Evolutionary conservation across 2,329 filamentous ascomycete species (phyloP), one percentile per base, ranked within the genome.

Genomic region (Aspergillus novoparasiticus): DNA sequence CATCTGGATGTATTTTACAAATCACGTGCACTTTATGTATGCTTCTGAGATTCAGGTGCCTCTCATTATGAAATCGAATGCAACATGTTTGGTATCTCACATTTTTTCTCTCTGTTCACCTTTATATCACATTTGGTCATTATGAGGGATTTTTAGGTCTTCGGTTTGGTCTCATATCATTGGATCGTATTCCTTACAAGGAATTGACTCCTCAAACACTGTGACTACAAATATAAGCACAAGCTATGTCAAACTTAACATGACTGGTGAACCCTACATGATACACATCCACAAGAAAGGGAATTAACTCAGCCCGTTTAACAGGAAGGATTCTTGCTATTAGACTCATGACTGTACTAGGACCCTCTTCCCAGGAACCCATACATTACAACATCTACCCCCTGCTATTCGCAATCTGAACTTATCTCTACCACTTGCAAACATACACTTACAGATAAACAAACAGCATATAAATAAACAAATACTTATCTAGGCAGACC

Each of bases 1-100:
- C 28, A 51, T 51, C 48, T 51, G 48, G 48, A 51, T 51, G 48
- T 51, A 51, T 51, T 32, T 51, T 51, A 34, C 28, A n/a, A 32
- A 32, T 51, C 48, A 51, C 48, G 48, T 51, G 48, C 48, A 9
- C 26, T 34, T 12, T 32, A 30, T 51, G 48, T n/a, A 51, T n/a
- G 48, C 28, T 12, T 6, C 23, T 30, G 12, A n/a, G 19, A 51
- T 19, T 21, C 9, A 34, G 48, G 28, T 32, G 48, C 28, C 16
- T 51, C 48, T n/a, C 28, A 34, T 34, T 34, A 51, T 51, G 28
- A 51, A 50, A 51, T 34, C 21, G 48, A 51, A 51, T 51, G 48
- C 48, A 51, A 51, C 23, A n/a, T 51, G 48, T 51, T 51, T 28
- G 6, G n/a, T 32, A 6, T 51, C 26, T 48, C 23, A 26, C 23